Evolutionary conservation across 768 basidiomycete species (phyloP).

Genomic region (Lyophyllum semitale): DNA sequence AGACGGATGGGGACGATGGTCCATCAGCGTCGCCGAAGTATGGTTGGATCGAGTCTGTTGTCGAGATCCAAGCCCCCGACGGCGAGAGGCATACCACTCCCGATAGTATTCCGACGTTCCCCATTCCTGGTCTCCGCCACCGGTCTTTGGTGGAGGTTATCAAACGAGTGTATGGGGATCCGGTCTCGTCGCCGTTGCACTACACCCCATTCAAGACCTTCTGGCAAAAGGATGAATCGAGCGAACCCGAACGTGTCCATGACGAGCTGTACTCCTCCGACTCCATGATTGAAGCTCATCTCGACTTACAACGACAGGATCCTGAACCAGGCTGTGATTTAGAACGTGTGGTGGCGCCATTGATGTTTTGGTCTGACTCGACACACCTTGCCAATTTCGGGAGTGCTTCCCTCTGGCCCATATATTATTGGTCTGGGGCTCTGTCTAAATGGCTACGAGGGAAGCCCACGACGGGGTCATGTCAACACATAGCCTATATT

Average conservation of each 20-base stretch:
- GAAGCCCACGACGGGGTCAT: conserved; percentile 23
- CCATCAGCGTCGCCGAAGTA: not conserved
- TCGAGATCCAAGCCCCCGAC: conserved; percentile 17
- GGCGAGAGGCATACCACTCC: conserved; percentile 1
- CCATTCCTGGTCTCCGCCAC: conserved; percentile 22
- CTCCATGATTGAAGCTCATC: conserved; percentile 21
- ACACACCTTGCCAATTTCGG: conserved; percentile 37
- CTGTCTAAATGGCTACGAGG: conserved; percentile 40
- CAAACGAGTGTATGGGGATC: conserved; percentile 13
- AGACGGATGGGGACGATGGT: not conserved
- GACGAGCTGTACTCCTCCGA: conserved; percentile 26
- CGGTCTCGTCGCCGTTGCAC: conserved; percentile 13
- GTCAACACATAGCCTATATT: conserved; percentile 41
- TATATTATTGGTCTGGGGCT: conserved; percentile 41
- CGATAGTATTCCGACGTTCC: conserved; percentile 21
- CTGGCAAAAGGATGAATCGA: conserved; percentile 17
- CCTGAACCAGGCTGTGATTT: conserved; percentile 16
- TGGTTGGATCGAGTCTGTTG: conserved; percentile 13
- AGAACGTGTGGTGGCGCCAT: conserved; percentile 20
- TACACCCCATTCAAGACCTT: conserved; percentile 21
- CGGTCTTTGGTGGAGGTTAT: conserved; percentile 25
- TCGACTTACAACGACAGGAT: conserved; percentile 17
- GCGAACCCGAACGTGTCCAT: conserved; percentile 18
- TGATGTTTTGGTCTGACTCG: conserved; percentile 36
- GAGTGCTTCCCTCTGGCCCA: conserved; percentile 38